phyloP scores from a whole-genome alignment of 176 grass and related monocot genomes.

The Aegilops umbellulata region DNA sequence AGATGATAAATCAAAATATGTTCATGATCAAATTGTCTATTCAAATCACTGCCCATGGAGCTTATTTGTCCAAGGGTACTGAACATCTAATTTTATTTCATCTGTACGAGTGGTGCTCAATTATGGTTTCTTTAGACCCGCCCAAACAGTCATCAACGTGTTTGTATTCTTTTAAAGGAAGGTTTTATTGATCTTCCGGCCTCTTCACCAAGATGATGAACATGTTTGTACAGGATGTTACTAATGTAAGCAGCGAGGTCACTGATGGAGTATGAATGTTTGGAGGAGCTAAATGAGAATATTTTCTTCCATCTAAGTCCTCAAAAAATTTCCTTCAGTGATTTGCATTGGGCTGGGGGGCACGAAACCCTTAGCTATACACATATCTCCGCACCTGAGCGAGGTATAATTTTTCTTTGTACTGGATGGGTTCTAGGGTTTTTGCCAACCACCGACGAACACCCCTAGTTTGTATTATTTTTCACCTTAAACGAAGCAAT shows the following conservation, averaged over 20 bases:
- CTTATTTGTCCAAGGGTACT: background rate
- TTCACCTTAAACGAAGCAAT: background rate
- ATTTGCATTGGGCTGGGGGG: too few relatives aligned
- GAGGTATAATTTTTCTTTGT: too few relatives aligned
- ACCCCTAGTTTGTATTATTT: background rate
- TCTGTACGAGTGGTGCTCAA: background rate
- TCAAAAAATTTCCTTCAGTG: too few relatives aligned
- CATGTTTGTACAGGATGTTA: background rate
- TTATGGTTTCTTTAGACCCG: background rate
- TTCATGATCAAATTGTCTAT: background rate
- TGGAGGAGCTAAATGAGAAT: too few relatives aligned
- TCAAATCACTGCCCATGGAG: background rate
- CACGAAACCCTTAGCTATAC: too few relatives aligned
- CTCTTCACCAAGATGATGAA: background rate
- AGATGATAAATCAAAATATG: slow-evolving; percentile 17
- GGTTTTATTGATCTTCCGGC: background rate
- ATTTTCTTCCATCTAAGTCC: too few relatives aligned
- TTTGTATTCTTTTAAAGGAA: background rate
- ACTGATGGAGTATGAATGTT: too few relatives aligned
- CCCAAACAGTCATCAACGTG: background rate
- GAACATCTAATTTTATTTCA: background rate
- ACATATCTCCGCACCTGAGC: too few relatives aligned
- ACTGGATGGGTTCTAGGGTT: background rate
- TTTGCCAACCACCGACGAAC: background rate
- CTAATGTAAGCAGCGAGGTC: background rate